A percentile compares a stretch with the other conserved stretches of the same genome.
Evolutionary conservation across 1,284 basidiomycete genomes (phyloP).

Genomic region (Macrocystidia cucumis): DNA sequence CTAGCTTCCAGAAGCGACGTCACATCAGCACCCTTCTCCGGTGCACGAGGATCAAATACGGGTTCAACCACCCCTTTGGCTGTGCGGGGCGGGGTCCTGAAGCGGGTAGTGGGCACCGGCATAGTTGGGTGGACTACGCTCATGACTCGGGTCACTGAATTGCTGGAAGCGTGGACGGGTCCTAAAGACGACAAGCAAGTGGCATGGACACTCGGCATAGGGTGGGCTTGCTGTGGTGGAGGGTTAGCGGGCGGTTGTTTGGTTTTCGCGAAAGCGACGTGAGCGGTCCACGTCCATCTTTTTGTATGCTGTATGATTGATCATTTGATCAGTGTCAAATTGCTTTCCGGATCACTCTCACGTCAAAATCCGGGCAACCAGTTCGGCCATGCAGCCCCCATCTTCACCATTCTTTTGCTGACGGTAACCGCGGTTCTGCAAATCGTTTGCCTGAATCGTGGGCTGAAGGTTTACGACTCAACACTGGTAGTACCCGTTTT

Average conservation of each 20-base stretch:
- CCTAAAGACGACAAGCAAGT: slow-evolving; percentile 77
- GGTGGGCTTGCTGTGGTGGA: slow-evolving; percentile 88
- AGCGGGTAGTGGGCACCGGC: slow-evolving; percentile 16
- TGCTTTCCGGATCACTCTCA: slow-evolving; percentile 67
- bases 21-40: slow-evolving; percentile 40
- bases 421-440: slow-evolving; percentile 78
- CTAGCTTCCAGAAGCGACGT: slow-evolving; percentile 61
- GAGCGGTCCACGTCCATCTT: slow-evolving; percentile 21
- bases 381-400: slow-evolving; percentile 73
- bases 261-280: slow-evolving; percentile 89
- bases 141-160: slow-evolving; percentile 51
- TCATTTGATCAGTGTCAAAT: slow-evolving; percentile 48
- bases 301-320: slow-evolving; percentile 6
- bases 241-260: slow-evolving; percentile 83
- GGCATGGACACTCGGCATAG: slow-evolving; percentile 85
- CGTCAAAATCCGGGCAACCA: slow-evolving; percentile 79
- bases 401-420: slow-evolving; percentile 80
- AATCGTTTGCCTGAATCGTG: slow-evolving; percentile 86
- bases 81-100: not conserved
- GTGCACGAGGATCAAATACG: not conserved
- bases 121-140: slow-evolving; percentile 33
- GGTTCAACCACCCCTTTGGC: not conserved
- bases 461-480: slow-evolving; percentile 73
- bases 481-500: slow-evolving; percentile 74
- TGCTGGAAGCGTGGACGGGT: slow-evolving; percentile 70